These are phyloP conservation scores for Scutellospora calospora DNA, from an alignment of 371 early-diverging fungal genomes.

Conservation along the genomic window DNA sequence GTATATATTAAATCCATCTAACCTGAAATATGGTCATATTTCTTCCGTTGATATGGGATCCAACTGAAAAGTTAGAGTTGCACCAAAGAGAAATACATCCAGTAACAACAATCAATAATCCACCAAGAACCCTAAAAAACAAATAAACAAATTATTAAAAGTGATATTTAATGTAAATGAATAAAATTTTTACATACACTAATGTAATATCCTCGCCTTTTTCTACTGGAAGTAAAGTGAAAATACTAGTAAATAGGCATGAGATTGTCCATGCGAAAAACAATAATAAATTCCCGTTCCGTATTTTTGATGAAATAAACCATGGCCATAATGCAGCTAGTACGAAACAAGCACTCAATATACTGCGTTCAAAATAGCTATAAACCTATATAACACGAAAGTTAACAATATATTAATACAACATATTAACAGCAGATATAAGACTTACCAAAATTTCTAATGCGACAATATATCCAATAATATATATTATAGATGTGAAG, in stretches of 20 bases:
- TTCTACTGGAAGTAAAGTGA: constrained; percentile 89
- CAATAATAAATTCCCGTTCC: constrained; percentile 55
- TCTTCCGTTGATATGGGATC: not conserved
- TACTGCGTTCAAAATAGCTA: constrained; percentile 78
- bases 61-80: not conserved
- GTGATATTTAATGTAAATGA: not conserved
- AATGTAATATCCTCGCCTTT: constrained; percentile 76
- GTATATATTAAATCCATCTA: too few species aligned
- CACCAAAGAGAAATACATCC: constrained; percentile 3
- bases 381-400: constrained; percentile 60
- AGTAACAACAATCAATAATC: constrained; percentile 29
- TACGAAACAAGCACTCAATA: constrained; percentile 64
- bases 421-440: not conserved
- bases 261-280: constrained; percentile 68
- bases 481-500: constrained; percentile 42
- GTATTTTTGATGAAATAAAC: constrained; percentile 61
- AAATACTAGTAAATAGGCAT: constrained; percentile 79
- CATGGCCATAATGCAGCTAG: constrained; percentile 70
- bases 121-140: constrained; percentile 48
- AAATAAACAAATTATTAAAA: constrained; percentile 7
- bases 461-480: constrained; percentile 57
- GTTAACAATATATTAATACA: not conserved
- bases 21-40: constrained; percentile 40
- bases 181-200: constrained; percentile 64
- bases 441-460: constrained; percentile 75